Percentiles rank a stretch among this genome's conserved stretches.
phyloP scores from a whole-genome alignment of 441 rosid species.

The Arabidopsis hybrid region DNA sequence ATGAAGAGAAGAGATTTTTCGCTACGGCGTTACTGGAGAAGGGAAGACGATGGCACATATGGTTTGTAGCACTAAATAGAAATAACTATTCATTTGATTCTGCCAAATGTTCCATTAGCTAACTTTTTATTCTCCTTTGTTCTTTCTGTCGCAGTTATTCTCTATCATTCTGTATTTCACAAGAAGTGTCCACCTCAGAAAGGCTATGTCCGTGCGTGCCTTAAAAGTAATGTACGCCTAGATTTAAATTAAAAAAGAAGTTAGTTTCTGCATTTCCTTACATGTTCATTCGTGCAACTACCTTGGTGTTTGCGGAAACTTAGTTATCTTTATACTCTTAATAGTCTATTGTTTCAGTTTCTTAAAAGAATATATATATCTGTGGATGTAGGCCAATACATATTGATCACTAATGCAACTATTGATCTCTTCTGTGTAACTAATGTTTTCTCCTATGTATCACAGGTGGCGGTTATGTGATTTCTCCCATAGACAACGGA shows the following conservation, averaged over 20 bases:
- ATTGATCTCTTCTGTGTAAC: conserved; percentile 9
- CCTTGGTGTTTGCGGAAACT: conserved; percentile 16
- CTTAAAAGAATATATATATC: neutral
- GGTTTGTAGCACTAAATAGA: conserved; percentile 54
- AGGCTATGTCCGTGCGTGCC: conserved; percentile 94
- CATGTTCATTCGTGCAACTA: conserved; percentile 7
- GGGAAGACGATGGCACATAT: conserved; percentile 98
- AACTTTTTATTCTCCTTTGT: conserved; percentile 11
- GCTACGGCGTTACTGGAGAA: conserved; percentile 95
- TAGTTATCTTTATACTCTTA: conserved; percentile 4
- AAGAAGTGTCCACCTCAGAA: conserved; percentile 90
- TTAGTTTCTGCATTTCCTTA: conserved; percentile 29
- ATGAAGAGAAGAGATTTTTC: conserved; percentile 86
- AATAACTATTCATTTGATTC: conserved; percentile 21
- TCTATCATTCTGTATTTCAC: conserved; percentile 93
- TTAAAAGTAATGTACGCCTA: conserved; percentile 97
- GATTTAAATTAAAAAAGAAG: conserved; percentile 41
- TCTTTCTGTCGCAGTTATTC: conserved; percentile 72
- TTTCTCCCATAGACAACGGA: conserved; percentile 77
- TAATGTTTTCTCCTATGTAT: conserved; percentile 37
- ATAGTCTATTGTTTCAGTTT: conserved; percentile 19
- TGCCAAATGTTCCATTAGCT: conserved; percentile 7
- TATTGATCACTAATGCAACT: conserved; percentile 8
- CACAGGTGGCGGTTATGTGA: conserved; percentile 95
- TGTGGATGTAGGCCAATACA: conserved; percentile 3